A percentile compares a stretch with the other conserved stretches of the same genome.
phyloP scores from a whole-genome alignment of 371 early-diverging fungal species.

The Zopfochytrium polystomum region DNA sequence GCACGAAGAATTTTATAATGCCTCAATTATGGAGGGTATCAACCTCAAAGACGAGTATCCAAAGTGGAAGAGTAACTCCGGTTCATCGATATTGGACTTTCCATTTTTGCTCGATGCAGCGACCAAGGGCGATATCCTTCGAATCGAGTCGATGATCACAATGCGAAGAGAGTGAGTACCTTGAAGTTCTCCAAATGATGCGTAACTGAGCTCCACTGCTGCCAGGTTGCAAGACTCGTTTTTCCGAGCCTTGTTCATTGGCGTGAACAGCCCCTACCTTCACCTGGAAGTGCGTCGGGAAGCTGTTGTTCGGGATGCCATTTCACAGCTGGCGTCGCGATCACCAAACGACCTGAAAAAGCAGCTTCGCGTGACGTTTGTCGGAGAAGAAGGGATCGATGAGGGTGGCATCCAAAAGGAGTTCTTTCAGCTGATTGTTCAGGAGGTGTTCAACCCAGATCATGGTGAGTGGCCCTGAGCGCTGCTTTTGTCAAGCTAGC shows the following conservation, averaged over 20 bases:
- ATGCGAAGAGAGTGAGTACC: slow-evolving; percentile 68
- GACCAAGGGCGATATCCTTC: slow-evolving; percentile 84
- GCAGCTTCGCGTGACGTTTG: slow-evolving; percentile 83
- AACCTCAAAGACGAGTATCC: slow-evolving; percentile 82
- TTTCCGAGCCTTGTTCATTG: slow-evolving; percentile 81
- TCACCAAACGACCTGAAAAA: slow-evolving; percentile 81
- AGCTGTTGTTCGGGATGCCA: slow-evolving; percentile 78
- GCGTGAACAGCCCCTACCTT: slow-evolving; percentile 76
- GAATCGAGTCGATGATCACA: slow-evolving; percentile 80
- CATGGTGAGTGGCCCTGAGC: slow-evolving; percentile 44
- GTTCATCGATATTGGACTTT: slow-evolving; percentile 84
- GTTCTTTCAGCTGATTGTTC: slow-evolving; percentile 84
- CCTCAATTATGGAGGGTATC: slow-evolving; percentile 66
- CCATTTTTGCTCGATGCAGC: slow-evolving; percentile 84
- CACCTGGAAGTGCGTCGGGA: slow-evolving; percentile 78
- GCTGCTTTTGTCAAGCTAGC: neutral
- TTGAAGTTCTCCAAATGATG: too few species aligned
- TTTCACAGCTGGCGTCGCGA: slow-evolving; percentile 61
- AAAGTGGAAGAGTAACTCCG: slow-evolving; percentile 59
- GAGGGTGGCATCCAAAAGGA: slow-evolving; percentile 97
- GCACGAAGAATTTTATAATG: slow-evolving; percentile 65
- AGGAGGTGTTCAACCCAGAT: slow-evolving; percentile 82
- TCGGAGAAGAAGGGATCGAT: slow-evolving; percentile 89
- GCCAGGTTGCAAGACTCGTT: slow-evolving; percentile 65
- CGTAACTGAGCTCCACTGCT: too few species aligned